Base-by-base conservation (phyloP, 192 early-diverging fungal genomes). In the Pilaira anomala region DNA sequence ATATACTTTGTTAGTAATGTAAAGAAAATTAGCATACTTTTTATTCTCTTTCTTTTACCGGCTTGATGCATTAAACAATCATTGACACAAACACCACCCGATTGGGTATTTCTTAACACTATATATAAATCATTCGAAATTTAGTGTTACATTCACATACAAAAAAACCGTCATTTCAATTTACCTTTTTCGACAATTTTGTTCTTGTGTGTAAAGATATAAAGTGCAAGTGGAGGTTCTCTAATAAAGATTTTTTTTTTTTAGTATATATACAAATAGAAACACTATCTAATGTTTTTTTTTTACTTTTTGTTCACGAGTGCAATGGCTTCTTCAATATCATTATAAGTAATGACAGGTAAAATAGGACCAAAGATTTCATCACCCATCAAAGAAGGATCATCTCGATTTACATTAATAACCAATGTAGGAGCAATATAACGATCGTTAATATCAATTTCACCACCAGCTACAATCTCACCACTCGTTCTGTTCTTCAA, bases 301-400 rank as follows among this genome's bases (percentile, higher is more conserved):
- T 19, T 50, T 48, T 67, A 75, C 73, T 33, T 76, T 8, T 62
- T 55, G 63, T 87, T 88, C 29, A 93, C 78, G 63, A 80, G 71
- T 28, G 64, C 73, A 41, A 93, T 73, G 5, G 85, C 88, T 44
- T 86, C 85, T 16, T 89, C 79, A 8, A 88, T 29, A 24, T 73
- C 76, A 61, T 86, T 80, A 52, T 86, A 84, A 3, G 80, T 66
- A 22, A 96, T 51, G 56, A 98, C 78, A 14, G 93, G 93, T 60
- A 98, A 71, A 33, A 96, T 71, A 3, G 96, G 96, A 19, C 93
- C 96, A 82, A 98, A 97, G 42, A 98, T 69, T 74, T 98, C 96
- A 26, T 86, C 86, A 19, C 78, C 51, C 94, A 96, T 93, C 59
- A 91, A 71, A 7, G 68, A 54, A 45, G 83, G 78, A 65, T 78